Conservation (phyloP, 306 rosid species). For the Oxytropis ochrocephala region DNA sequence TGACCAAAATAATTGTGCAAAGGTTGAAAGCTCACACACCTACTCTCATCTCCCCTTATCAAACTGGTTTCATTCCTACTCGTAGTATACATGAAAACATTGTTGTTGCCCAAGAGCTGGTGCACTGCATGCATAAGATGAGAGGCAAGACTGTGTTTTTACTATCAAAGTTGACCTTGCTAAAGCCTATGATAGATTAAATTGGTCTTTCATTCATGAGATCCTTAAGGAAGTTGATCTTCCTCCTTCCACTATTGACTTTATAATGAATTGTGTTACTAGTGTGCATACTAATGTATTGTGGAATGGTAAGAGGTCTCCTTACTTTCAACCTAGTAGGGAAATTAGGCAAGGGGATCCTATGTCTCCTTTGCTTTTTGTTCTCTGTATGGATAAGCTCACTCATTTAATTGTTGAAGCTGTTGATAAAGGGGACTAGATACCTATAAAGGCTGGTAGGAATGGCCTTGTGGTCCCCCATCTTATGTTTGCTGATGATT, state of each 20-base stretch:
- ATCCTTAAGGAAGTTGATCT: background rate
- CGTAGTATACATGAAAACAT: background rate
- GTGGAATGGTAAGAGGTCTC: background rate
- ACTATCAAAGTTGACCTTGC: no score
- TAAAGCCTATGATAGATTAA: no score
- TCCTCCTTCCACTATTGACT: background rate
- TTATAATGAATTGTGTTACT: background rate
- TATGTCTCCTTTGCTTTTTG: background rate
- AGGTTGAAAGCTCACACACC: background rate
- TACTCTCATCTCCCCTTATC: background rate
- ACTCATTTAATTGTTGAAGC: background rate
- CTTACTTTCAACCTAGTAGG: background rate
- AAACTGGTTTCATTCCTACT: background rate
- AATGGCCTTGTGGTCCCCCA: background rate
- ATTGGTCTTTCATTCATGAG: no score
- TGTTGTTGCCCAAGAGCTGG: background rate
- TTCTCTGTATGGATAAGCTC: background rate
- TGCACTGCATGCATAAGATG: background rate
- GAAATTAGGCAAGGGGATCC: background rate
- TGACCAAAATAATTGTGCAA: background rate
- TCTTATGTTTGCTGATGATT: background rate
- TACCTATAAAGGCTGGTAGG: background rate
- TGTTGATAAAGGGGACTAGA: background rate
- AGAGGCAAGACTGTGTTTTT: no score
- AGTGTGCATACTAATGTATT: background rate